phyloP scores from a whole-genome alignment of 2,329 filamentous ascomycete genomes.

The Colletotrichum magnum region DNA sequence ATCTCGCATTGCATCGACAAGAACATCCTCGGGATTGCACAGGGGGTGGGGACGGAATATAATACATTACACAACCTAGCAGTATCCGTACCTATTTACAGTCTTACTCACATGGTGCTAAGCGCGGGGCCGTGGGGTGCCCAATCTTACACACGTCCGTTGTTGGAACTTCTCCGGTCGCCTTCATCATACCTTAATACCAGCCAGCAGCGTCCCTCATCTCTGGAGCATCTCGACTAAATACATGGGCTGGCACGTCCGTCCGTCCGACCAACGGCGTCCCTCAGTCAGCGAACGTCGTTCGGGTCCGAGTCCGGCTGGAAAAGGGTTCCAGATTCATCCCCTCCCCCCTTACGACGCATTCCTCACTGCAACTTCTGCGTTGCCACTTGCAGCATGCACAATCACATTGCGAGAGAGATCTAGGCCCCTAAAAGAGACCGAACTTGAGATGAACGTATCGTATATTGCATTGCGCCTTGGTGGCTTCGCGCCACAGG shows the following conservation, averaged over 20 bases:
- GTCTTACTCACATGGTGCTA: neutral
- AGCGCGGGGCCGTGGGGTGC: conserved; percentile 21
- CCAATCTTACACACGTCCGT: neutral
- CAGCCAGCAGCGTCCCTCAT: too few relatives aligned
- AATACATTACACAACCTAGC: too few relatives aligned
- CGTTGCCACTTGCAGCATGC: conserved; percentile 4
- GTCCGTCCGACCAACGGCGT: conserved; percentile 3
- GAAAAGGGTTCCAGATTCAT: neutral
- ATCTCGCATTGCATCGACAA: conserved; percentile 4
- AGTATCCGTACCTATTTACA: too few relatives aligned
- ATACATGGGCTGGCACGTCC: too few relatives aligned
- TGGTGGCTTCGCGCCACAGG: conserved; percentile 42
- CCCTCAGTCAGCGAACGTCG: neutral
- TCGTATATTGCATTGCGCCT: conserved; percentile 56
- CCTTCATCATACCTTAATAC: too few relatives aligned
- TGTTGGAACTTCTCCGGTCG: too few relatives aligned
- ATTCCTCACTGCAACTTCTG: neutral
- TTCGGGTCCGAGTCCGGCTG: neutral
- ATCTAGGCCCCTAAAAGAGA: neutral
- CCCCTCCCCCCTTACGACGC: neutral
- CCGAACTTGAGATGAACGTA: conserved; percentile 41
- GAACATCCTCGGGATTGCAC: conserved; percentile 5
- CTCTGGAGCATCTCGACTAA: too few relatives aligned
- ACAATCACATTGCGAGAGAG: neutral
- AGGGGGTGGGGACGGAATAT: neutral